A percentile compares a stretch with the other conserved stretches of the same genome.
Evolutionary conservation across 2,329 filamentous ascomycete genomes (phyloP).

Genomic region (Epichloe typhina): DNA sequence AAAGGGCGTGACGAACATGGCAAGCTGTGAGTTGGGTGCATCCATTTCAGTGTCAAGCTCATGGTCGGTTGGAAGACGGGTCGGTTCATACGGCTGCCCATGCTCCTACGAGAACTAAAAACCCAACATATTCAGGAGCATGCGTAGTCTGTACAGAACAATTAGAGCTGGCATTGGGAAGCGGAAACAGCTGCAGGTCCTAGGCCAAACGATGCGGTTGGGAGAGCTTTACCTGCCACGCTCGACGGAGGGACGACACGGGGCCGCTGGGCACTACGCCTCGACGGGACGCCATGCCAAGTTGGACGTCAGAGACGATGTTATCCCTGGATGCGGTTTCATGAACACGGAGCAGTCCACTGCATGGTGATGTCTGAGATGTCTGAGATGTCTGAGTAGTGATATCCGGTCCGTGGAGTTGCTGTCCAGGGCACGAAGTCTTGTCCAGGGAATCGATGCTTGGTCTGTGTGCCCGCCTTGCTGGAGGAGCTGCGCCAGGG

Average conservation of each 20-base stretch:
- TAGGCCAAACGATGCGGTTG: neutral
- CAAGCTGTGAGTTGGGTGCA: conserved; percentile 11
- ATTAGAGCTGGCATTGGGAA: neutral
- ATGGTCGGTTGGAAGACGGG: neutral
- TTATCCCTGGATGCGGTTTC: neutral
- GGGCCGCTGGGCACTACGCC: neutral
- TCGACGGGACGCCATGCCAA: conserved; percentile 3
- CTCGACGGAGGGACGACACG: conserved; percentile 1
- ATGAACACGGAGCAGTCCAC: neutral
- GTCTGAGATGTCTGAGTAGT: neutral
- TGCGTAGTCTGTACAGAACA: conserved; percentile 3
- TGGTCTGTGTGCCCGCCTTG: too few relatives aligned
- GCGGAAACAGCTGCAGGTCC: neutral
- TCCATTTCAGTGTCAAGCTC: conserved; percentile 6
- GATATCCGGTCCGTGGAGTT: neutral
- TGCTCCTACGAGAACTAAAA: conserved; percentile 3
- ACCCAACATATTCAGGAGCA: conserved; percentile 6
- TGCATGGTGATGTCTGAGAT: neutral
- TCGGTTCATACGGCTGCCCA: conserved; percentile 3
- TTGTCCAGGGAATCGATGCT: neutral
- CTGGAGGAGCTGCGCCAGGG: too few relatives aligned
- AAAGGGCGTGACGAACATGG: conserved; percentile 56
- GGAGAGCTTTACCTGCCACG: conserved; percentile 4
- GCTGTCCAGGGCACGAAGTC: neutral
- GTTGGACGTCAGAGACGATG: neutral